Evolutionary conservation across 1,139 yeast species (phyloP), one percentile per base, ranked within the genome.

Genomic region (Saccharomyces hybrid): DNA sequence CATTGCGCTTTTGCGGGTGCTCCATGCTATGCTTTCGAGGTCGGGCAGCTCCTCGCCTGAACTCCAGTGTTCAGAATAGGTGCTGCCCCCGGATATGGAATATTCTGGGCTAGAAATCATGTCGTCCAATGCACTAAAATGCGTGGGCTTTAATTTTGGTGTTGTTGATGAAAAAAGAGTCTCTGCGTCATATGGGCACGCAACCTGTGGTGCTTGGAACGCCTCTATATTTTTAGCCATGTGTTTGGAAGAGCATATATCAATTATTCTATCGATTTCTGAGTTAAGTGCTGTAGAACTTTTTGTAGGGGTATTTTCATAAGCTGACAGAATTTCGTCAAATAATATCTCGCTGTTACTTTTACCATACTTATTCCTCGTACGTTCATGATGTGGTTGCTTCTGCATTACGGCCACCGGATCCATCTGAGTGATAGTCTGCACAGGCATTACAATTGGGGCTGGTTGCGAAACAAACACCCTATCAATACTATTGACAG

Each of bases 241-340:
- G 6, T 38, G 25, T 38, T 38, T 38, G 11, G 44, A 38, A 16
- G 44, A 7, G n/a, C 44, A 38, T 38, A 38, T 16, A 38, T 38
- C 44, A 16, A 38, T 38, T 3, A 38, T 38, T 38, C 44, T 38
- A 11, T 38, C 59, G 19, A 62, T 59, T 38, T 60, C 63, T 9
- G 52, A 49, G 32, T 55, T 48, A 3, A 59, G 50, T 1, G 54
- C 51, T 8, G 27, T 52, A 8, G 50, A 42, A n/a, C 7, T 13
- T 2, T 47, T 42, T 5, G 52, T 26, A n/a, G 52, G 13, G 13
- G 32, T 46, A 14, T 46, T 38, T 7, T 51, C 51, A 49, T 66
- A 66, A 14, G 65, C 65, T 4, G 62, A 57, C 9, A 65, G 44
- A 6, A 66, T 66, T 50, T 66, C 68, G 50, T 66, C 65, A 48